Conservation (phyloP, 139 green algal genomes). For the Mesotaenium endlicherianum region DNA sequence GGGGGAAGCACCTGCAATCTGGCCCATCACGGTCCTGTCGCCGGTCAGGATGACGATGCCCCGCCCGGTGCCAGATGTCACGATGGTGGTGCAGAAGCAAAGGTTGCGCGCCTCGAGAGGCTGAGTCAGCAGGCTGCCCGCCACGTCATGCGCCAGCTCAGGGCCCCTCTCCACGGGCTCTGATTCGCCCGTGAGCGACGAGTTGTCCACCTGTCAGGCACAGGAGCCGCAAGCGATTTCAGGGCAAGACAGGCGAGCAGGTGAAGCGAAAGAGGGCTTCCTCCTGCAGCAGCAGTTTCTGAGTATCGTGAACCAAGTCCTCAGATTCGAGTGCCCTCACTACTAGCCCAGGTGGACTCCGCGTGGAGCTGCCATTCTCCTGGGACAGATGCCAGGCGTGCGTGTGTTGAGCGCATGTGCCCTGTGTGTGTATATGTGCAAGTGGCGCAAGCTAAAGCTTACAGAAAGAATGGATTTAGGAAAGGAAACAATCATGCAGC, state of each 20-base stretch:
- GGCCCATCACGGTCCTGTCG: conserved; percentile 55
- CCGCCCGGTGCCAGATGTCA: conserved; percentile 47
- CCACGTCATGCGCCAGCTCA: conserved; percentile 34
- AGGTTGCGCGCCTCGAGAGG: conserved; percentile 67
- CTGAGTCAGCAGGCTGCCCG: conserved; percentile 23
- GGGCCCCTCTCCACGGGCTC: conserved; percentile 55
- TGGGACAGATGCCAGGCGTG: no score
- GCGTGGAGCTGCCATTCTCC: no score
- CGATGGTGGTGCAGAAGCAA: conserved; percentile 72
- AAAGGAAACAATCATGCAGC: no score
- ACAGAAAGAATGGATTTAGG: no score
- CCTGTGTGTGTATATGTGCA: neutral
- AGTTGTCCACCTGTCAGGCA: conserved; percentile 47
- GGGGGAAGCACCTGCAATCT: conserved; percentile 59
- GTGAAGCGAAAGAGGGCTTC: neutral
- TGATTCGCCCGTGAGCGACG: conserved; percentile 51
- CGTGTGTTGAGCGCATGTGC: neutral
- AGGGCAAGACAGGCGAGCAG: neutral
- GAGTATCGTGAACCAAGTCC: no score
- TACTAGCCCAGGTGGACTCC: no score
- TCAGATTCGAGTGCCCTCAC: no score
- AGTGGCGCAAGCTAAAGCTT: no score
- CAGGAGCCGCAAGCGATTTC: neutral
- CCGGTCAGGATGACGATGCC: conserved; percentile 49
- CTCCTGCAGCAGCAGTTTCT: no score